Conservation (phyloP, 2,329 filamentous ascomycete genomes). For the Pseudogymnoascus sp. region DNA sequence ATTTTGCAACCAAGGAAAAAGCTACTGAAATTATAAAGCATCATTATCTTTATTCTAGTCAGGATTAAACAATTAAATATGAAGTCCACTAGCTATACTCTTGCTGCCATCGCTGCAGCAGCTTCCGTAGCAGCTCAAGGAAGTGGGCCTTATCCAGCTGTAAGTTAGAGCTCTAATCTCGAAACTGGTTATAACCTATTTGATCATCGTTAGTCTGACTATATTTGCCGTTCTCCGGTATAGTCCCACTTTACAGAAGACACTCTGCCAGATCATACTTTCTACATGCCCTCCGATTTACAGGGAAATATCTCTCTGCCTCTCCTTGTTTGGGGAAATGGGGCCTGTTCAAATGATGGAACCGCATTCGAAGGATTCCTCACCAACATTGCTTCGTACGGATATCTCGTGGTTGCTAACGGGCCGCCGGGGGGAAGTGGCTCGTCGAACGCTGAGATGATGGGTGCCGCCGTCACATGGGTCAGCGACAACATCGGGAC, state of each 20-base stretch:
- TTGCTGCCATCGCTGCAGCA: neutral
- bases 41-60: neutral
- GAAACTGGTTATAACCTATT: neutral
- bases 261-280: neutral
- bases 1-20: neutral
- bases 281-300: neutral
- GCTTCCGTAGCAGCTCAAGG: neutral
- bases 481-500: constrained; percentile 17
- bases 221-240: neutral
- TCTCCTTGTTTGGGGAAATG: constrained; percentile 8
- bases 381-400: constrained; percentile 9
- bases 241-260: neutral
- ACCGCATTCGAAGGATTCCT: constrained; percentile 6
- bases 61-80: neutral
- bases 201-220: neutral
- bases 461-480: constrained; percentile 21
- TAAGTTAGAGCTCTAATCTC: neutral
- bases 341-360: constrained; percentile 5
- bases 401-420: constrained; percentile 8
- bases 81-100: neutral
- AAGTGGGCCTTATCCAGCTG: neutral
- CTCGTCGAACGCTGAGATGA: constrained; percentile 19
- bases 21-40: neutral
- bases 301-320: neutral
- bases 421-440: neutral